Evolutionary conservation across 1,284 basidiomycete species (phyloP).

Genomic region (Heterobasidion parviporum): DNA sequence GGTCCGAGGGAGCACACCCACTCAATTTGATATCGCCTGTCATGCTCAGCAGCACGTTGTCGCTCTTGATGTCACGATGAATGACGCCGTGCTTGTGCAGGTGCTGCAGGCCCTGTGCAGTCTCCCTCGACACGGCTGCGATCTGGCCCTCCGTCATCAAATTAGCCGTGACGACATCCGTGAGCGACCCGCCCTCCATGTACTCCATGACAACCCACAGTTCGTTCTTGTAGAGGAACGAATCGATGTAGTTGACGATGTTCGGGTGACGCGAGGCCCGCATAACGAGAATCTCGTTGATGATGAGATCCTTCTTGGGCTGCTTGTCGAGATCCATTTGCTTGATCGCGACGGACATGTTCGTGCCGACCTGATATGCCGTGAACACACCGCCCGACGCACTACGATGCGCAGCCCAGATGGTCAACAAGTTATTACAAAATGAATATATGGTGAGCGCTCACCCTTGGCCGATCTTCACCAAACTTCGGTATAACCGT

Average conservation of each 20-base stretch:
- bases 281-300: conserved; percentile 99
- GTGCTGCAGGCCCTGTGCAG: conserved; percentile 86
- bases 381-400: conserved; percentile 98
- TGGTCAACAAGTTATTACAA: conserved; percentile 5
- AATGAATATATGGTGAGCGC: conserved; percentile 19
- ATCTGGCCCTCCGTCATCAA: conserved; percentile 95
- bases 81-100: conserved; percentile 93
- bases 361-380: conserved; percentile 92
- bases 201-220: conserved; percentile 99
- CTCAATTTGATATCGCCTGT: conserved; percentile 96
- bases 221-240: conserved; percentile 95
- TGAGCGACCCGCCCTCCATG: conserved; percentile 93
- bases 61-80: conserved; percentile 97
- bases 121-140: conserved; percentile 87
- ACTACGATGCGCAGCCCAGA: conserved; percentile 28
- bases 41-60: conserved; percentile 91
- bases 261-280: conserved; percentile 92
- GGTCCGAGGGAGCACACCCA: conserved; percentile 35
- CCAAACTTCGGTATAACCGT: conserved; percentile 82
- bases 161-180: conserved; percentile 95
- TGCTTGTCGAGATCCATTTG: conserved; percentile 99
- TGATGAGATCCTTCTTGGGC: conserved; percentile 98
- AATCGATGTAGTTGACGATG: conserved; percentile 99
- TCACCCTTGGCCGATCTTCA: conserved; percentile 97
- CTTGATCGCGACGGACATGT: conserved; percentile 95